These are phyloP conservation scores for Tolypocladium endophyticum DNA, from an alignment of 2,329 filamentous ascomycete species.

Conservation along the genomic window DNA sequence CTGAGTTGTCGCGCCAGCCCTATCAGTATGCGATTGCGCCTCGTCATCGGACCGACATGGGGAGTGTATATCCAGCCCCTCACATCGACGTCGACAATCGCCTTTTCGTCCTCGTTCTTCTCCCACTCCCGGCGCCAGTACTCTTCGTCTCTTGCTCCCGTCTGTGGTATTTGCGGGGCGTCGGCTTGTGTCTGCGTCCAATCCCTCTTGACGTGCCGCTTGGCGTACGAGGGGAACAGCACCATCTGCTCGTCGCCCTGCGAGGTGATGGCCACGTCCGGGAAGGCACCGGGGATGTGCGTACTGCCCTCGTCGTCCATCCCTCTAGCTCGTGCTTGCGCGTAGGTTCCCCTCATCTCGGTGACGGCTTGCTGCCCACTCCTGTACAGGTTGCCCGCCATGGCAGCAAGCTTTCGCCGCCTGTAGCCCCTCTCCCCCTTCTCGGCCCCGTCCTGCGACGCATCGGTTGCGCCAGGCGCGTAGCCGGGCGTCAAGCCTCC, in stretches of 20 bases:
- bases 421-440: conserved; percentile 56
- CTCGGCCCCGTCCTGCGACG: conserved; percentile 12
- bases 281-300: conserved; percentile 65
- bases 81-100: conserved; percentile 87
- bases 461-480: conserved; percentile 15
- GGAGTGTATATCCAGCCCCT: conserved; percentile 92
- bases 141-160: conserved; percentile 49
- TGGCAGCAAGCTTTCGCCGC: conserved; percentile 63
- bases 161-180: conserved; percentile 18
- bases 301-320: conserved; percentile 19
- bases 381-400: conserved; percentile 47
- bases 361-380: conserved; percentile 46
- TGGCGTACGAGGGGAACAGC: conserved; percentile 87
- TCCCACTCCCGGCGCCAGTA: conserved; percentile 76
- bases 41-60: conserved; percentile 71
- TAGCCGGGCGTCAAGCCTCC: conserved; percentile 15
- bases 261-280: conserved; percentile 70
- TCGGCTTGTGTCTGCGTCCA: conserved; percentile 19
- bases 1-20: conserved; percentile 80
- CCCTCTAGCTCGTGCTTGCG: conserved; percentile 33
- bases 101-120: conserved; percentile 67
- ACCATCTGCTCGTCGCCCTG: conserved; percentile 87
- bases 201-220: conserved; percentile 51
- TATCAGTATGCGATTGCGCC: conserved; percentile 78
- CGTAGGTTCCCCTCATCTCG: conserved; percentile 49